phyloP scores from a whole-genome alignment of 2,329 filamentous ascomycete genomes.

The Graphilbum fragrans region DNA sequence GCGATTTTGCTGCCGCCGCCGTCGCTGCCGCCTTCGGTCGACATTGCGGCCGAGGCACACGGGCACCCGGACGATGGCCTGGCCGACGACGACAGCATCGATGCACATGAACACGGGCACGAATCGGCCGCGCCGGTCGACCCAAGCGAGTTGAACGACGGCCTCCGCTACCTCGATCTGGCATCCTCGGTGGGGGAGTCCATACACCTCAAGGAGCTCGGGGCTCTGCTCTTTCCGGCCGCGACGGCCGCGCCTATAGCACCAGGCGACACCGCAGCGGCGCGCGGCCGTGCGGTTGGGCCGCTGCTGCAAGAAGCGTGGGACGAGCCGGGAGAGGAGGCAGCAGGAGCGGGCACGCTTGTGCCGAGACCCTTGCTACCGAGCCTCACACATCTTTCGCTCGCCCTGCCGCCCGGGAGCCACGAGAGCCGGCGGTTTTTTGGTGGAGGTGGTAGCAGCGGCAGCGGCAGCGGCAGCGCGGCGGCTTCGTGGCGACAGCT shows the following conservation, averaged over 20 bases:
- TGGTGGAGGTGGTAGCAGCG: too few relatives aligned
- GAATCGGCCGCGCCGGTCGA: conserved; percentile 6
- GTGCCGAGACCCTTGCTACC: conserved; percentile 33
- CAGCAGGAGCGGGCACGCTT: conserved; percentile 12
- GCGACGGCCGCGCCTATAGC: not conserved
- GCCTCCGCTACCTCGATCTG: conserved; percentile 41
- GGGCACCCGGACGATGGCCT: not conserved
- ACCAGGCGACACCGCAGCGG: not conserved
- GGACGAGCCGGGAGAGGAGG: conserved; percentile 21
- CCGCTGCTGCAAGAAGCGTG: conserved; percentile 37
- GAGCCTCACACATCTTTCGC: conserved; percentile 47
- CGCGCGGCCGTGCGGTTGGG: too few relatives aligned
- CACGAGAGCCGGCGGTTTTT: not conserved
- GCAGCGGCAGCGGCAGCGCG: not conserved
- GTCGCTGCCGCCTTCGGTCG: not conserved
- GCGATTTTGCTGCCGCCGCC: conserved; percentile 27
- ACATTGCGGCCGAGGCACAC: not conserved
- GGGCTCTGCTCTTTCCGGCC: conserved; percentile 36
- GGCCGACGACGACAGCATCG: conserved; percentile 14
- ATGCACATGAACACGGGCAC: conserved; percentile 6
- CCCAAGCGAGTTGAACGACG: conserved; percentile 25
- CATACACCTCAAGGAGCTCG: conserved; percentile 38
- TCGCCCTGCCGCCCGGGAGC: conserved; percentile 31
- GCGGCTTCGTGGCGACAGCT: conserved; percentile 47
- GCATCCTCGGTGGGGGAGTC: conserved; percentile 37